A percentile compares a stretch with the other conserved stretches of the same genome.
Evolutionary conservation across 306 rosid species (phyloP).

Genomic region (Lablab purpureus): DNA sequence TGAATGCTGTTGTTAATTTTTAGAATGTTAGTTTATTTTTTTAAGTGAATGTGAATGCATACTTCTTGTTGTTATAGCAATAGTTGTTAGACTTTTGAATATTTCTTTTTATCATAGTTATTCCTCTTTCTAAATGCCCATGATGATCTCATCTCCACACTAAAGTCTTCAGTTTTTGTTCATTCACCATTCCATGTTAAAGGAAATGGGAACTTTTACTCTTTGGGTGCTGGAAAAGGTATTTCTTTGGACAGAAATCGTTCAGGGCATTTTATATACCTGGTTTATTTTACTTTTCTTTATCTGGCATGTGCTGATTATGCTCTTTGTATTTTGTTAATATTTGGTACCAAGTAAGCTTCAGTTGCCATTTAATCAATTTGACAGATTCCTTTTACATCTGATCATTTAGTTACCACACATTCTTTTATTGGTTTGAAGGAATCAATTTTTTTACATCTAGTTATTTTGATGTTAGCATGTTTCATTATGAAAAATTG

Average conservation of each 20-base stretch:
- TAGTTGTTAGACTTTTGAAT: background rate
- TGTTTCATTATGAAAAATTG: background rate
- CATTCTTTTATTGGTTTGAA: background rate
- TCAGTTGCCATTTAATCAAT: background rate
- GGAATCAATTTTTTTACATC: background rate
- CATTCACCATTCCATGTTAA: background rate
- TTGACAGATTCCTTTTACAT: background rate
- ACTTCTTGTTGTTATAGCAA: background rate
- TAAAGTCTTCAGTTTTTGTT: background rate
- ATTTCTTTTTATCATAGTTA: background rate
- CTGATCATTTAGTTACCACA: background rate
- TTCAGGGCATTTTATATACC: too few species aligned
- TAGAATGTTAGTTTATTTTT: background rate
- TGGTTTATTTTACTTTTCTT: too few species aligned
- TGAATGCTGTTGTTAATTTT: background rate
- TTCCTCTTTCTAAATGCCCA: background rate
- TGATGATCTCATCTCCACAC: background rate
- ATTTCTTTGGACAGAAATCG: background rate
- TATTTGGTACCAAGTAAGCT: background rate
- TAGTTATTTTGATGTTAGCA: slow-evolving; percentile 2
- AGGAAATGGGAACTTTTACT: background rate
- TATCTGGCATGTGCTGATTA: background rate
- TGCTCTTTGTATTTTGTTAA: background rate
- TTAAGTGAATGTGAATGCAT: background rate
- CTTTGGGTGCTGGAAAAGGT: background rate